Percentiles rank a stretch among this genome's conserved stretches.
These are phyloP conservation scores for Neospermospora avenae DNA, from an alignment of 2,329 filamentous ascomycete species.

Conservation along the genomic window DNA sequence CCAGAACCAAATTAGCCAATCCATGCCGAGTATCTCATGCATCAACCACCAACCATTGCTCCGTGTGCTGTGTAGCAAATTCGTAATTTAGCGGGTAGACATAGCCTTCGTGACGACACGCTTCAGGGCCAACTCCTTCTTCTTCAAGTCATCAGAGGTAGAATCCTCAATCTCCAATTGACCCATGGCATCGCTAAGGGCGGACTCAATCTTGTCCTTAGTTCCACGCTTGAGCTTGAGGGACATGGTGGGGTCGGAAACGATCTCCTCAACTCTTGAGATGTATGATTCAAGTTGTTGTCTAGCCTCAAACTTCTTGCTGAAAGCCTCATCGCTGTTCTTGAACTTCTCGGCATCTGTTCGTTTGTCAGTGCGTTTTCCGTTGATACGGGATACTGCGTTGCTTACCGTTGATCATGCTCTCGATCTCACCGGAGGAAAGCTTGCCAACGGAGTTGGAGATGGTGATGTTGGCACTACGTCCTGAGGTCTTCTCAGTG, in stretches of 20 bases:
- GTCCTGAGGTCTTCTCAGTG: slow-evolving; percentile 97
- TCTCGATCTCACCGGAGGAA: slow-evolving; percentile 90
- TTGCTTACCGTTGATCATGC: slow-evolving; percentile 79
- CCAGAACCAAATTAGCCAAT: slow-evolving; percentile 33
- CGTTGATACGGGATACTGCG: background rate
- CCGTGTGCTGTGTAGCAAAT: slow-evolving; percentile 22
- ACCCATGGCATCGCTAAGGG: slow-evolving; percentile 94
- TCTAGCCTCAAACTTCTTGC: slow-evolving; percentile 98
- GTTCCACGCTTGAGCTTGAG: slow-evolving; percentile 98
- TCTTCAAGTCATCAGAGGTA: slow-evolving; percentile 91
- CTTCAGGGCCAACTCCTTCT: slow-evolving; percentile 99
- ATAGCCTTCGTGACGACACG: slow-evolving; percentile 95
- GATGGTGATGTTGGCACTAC: slow-evolving; percentile 99
- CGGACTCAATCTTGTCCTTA: slow-evolving; percentile 99
- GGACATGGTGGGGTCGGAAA: slow-evolving; percentile 92
- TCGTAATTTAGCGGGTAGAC: slow-evolving; percentile 71
- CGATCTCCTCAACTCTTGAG: slow-evolving; percentile 95
- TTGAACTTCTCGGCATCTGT: slow-evolving; percentile 95
- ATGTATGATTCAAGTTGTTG: slow-evolving; percentile 99
- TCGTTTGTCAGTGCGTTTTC: slow-evolving; percentile 19
- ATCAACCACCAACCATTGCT: slow-evolving; percentile 28
- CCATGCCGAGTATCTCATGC: slow-evolving; percentile 35
- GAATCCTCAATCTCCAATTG: slow-evolving; percentile 96
- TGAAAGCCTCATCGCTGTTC: slow-evolving; percentile 95
- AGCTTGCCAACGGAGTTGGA: slow-evolving; percentile 99